Conservation (phyloP, 2,329 filamentous ascomycete species). For the Ophiosphaerella herpotricha region DNA sequence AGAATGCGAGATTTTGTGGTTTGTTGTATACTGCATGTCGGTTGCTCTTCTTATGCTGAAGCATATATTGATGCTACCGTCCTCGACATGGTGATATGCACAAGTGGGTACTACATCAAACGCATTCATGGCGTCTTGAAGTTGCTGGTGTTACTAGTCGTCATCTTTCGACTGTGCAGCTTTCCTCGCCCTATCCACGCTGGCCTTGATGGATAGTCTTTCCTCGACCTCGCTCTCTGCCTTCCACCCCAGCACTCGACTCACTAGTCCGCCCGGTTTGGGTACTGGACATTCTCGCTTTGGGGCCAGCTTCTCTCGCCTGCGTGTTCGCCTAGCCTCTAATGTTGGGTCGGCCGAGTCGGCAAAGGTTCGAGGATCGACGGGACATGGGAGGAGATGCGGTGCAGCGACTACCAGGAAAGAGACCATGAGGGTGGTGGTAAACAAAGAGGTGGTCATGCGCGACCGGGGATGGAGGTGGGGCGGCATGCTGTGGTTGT, state of each 20-base stretch:
- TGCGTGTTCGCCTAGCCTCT: conserved; percentile 26
- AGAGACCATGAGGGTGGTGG: conserved; percentile 84
- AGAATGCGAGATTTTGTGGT: no score
- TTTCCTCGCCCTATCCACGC: conserved; percentile 17
- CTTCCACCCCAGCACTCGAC: conserved; percentile 74
- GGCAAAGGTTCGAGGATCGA: conserved; percentile 72
- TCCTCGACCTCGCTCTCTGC: conserved; percentile 29
- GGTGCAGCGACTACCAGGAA: conserved; percentile 92
- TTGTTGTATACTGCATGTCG: no score
- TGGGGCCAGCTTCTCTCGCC: conserved; percentile 25
- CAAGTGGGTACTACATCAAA: background rate
- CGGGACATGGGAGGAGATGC: conserved; percentile 89
- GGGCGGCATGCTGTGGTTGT: conserved; percentile 66
- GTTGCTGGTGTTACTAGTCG: conserved; percentile 12
- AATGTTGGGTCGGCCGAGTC: conserved; percentile 59
- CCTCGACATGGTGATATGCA: no score
- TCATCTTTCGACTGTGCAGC: conserved; percentile 11
- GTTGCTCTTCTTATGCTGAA: no score
- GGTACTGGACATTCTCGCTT: conserved; percentile 87
- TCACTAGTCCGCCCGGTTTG: conserved; percentile 80
- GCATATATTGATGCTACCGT: no score
- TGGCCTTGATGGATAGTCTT: conserved; percentile 7
- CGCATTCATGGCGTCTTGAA: background rate
- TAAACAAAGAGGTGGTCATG: conserved; percentile 92
- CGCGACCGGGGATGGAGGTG: conserved; percentile 91